phyloP scores from a whole-genome alignment of 2,329 filamentous ascomycete species.

The Exophiala sideris region DNA sequence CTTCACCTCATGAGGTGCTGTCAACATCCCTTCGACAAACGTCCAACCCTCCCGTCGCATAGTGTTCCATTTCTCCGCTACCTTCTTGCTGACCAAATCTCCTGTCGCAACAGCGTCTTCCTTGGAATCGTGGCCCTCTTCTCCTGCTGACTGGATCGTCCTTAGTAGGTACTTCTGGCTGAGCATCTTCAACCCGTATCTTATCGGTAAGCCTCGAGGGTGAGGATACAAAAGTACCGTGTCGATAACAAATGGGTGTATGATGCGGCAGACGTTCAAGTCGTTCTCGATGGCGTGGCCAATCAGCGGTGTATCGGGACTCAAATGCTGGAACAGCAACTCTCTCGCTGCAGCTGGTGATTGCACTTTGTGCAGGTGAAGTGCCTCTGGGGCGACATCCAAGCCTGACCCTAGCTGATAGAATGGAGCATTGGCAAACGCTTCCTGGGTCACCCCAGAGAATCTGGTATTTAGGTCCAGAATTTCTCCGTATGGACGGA shows the following conservation, averaged over 20 bases:
- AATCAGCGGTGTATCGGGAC: constrained; percentile 75
- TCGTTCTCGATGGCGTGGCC: constrained; percentile 96
- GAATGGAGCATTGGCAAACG: constrained; percentile 66
- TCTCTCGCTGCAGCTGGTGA: constrained; percentile 72
- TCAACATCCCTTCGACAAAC: constrained; percentile 48
- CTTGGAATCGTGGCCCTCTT: constrained; percentile 78
- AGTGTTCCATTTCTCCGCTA: constrained; percentile 66
- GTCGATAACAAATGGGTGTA: constrained; percentile 82
- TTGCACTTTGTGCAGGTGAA: constrained; percentile 66
- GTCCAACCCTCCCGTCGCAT: constrained; percentile 67
- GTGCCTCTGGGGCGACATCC: constrained; percentile 27
- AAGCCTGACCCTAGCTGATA: constrained; percentile 36
- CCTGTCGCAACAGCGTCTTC: constrained; percentile 90
- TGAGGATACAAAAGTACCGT: constrained; percentile 83
- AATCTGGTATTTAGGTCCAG: constrained; percentile 90
- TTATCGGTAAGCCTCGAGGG: constrained; percentile 68
- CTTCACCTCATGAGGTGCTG: constrained; percentile 29
- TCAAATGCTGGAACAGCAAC: constrained; percentile 72
- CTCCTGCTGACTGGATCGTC: constrained; percentile 71
- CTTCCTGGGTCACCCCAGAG: constrained; percentile 78
- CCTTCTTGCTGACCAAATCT: constrained; percentile 71
- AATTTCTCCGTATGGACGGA: constrained; percentile 76
- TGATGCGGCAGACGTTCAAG: constrained; percentile 76
- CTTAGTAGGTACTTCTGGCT: constrained; percentile 66
- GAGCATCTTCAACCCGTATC: constrained; percentile 73